A percentile compares a stretch with the other conserved stretches of the same genome.
Conservation (phyloP, 2,329 filamentous ascomycete genomes). For the Berkeleyomyces basicola region DNA sequence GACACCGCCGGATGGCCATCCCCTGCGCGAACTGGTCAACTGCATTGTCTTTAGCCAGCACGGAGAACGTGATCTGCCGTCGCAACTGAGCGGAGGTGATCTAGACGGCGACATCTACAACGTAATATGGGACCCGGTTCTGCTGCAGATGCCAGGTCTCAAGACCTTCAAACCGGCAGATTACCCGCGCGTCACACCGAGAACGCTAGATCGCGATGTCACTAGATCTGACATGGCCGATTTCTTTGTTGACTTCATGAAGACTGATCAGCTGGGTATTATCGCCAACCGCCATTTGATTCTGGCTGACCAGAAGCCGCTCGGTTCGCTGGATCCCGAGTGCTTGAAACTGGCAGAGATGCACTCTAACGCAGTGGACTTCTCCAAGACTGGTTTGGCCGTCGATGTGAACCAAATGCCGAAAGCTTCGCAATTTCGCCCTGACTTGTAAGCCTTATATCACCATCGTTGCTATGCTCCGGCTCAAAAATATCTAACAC, state of each 20-base stretch:
- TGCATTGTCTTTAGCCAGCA: constrained; percentile 63
- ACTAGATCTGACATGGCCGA: constrained; percentile 50
- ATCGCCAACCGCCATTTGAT: constrained; percentile 50
- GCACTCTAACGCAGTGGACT: constrained; percentile 58
- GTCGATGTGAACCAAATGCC: constrained; percentile 32
- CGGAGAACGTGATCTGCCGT: constrained; percentile 58
- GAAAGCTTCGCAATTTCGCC: constrained; percentile 24
- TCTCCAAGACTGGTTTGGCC: constrained; percentile 55
- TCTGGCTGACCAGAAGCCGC: constrained; percentile 38
- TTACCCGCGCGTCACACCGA: constrained; percentile 43
- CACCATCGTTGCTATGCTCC: neutral
- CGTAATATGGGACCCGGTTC: constrained; percentile 50
- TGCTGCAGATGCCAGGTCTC: constrained; percentile 25
- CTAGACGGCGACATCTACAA: constrained; percentile 73
- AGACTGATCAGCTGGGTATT: constrained; percentile 45
- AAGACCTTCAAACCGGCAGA: constrained; percentile 38
- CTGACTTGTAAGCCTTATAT: constrained; percentile 35
- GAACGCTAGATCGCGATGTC: constrained; percentile 45
- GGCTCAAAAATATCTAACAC: neutral
- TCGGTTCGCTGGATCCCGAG: constrained; percentile 34
- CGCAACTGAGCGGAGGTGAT: constrained; percentile 64
- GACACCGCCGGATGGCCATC: constrained; percentile 41
- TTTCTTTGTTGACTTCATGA: constrained; percentile 70
- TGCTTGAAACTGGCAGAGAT: constrained; percentile 43
- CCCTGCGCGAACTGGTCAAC: constrained; percentile 47